Evolutionary conservation across 768 basidiomycete genomes (phyloP).

Genomic region (Auriscalpium orientale): DNA sequence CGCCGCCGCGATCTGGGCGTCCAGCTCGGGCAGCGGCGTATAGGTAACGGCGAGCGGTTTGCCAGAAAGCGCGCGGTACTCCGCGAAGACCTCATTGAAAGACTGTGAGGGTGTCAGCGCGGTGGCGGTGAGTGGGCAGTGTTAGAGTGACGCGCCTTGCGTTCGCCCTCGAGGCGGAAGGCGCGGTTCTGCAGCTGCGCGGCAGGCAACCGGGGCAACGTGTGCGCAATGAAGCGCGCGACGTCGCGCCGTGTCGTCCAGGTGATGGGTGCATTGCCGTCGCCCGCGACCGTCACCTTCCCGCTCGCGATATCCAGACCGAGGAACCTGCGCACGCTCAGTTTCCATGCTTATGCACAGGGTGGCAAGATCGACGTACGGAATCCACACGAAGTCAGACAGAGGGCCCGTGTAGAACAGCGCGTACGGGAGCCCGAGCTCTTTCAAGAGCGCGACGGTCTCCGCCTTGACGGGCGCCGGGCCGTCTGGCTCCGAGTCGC

Average conservation of each 20-base stretch:
- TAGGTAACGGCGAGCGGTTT: constrained; percentile 15
- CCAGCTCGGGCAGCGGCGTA: constrained; percentile 2
- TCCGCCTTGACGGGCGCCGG: constrained; percentile 2
- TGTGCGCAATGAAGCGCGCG: constrained; percentile 15
- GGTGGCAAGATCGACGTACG: background rate
- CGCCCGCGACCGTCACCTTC: constrained; percentile 11
- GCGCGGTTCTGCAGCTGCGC: constrained; percentile 5
- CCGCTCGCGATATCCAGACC: constrained; percentile 10
- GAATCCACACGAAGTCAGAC: constrained; percentile 4
- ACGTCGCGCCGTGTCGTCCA: constrained; percentile 15
- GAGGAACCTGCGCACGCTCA: background rate
- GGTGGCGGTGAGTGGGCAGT: background rate
- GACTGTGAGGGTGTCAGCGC: background rate
- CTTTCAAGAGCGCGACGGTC: constrained; percentile 1
- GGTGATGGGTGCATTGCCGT: constrained; percentile 7
- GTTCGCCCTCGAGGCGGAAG: constrained; percentile 7
- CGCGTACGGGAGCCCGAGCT: constrained; percentile 9
- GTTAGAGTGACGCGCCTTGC: background rate
- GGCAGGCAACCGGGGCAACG: constrained; percentile 8
- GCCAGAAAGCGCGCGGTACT: constrained; percentile 10
- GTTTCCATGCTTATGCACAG: no score
- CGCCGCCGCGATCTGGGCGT: constrained; percentile 7
- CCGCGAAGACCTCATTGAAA: constrained; percentile 13
- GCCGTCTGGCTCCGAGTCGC: constrained; percentile 7
- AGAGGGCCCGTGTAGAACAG: constrained; percentile 14